These are phyloP conservation scores for Corynascus novoguineensis DNA, from an alignment of 495 filamentous ascomycete genomes.

Conservation along the genomic window DNA sequence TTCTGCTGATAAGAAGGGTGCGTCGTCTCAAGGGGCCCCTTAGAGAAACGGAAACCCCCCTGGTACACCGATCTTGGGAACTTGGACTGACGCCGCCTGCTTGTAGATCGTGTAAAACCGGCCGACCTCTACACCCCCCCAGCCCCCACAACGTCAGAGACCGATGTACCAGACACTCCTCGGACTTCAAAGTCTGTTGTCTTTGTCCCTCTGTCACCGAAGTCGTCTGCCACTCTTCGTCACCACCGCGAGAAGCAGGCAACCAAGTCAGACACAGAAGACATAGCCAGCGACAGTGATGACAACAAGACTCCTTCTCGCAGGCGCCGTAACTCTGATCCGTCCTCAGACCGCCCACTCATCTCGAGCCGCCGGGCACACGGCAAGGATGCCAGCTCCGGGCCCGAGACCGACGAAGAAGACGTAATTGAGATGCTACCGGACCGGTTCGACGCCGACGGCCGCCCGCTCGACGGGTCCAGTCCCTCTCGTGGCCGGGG, in stretches of 20 bases:
- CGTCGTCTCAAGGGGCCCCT: conserved; percentile 21
- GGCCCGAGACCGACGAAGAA: conserved; percentile 26
- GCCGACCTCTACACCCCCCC: not conserved
- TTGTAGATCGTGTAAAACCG: conserved; percentile 38
- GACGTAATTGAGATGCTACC: conserved; percentile 49
- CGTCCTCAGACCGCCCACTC: conserved; percentile 28
- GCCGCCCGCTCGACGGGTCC: conserved; percentile 39
- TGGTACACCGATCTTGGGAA: not conserved
- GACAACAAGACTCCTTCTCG: conserved; percentile 8
- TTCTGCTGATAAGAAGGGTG: conserved; percentile 27
- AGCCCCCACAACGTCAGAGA: not conserved
- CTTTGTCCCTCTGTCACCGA: conserved; percentile 42
- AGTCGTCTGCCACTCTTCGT: conserved; percentile 36
- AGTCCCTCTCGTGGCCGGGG: not conserved
- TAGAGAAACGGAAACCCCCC: not conserved
- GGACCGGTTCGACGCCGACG: conserved; percentile 59
- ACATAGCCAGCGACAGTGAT: conserved; percentile 3
- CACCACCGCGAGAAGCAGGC: conserved; percentile 31
- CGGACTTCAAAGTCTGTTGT: conserved; percentile 33
- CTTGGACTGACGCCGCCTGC: conserved; percentile 9
- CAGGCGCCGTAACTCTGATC: conserved; percentile 33
- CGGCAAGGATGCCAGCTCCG: conserved; percentile 18
- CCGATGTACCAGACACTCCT: conserved; percentile 10
- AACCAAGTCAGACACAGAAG: conserved; percentile 16
- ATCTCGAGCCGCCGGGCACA: conserved; percentile 14